phyloP scores from a whole-genome alignment of 768 basidiomycete genomes.

The Clathrus columnatus region DNA sequence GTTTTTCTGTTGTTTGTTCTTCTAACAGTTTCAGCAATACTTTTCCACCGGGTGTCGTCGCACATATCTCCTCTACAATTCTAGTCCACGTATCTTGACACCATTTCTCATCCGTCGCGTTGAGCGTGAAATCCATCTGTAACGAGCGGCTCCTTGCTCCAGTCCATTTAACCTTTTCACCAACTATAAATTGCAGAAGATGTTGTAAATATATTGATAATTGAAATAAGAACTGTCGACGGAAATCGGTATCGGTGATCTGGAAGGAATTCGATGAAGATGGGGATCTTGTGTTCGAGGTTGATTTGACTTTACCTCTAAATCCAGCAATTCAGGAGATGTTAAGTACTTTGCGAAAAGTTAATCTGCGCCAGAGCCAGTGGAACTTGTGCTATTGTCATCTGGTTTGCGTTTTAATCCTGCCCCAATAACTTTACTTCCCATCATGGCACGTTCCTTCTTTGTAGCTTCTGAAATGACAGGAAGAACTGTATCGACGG shows the following conservation, averaged over 20 bases:
- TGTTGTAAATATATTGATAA: slow-evolving; percentile 69
- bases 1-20: slow-evolving; percentile 41
- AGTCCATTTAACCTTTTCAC: slow-evolving; percentile 51
- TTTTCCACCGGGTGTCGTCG: slow-evolving; percentile 68
- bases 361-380: slow-evolving; percentile 48
- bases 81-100: slow-evolving; percentile 61
- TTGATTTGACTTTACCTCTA: slow-evolving; percentile 50
- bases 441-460: slow-evolving; percentile 84
- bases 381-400: slow-evolving; percentile 39
- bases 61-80: slow-evolving; percentile 45
- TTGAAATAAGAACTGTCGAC: slow-evolving; percentile 88
- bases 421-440: slow-evolving; percentile 43
- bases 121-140: slow-evolving; percentile 76
- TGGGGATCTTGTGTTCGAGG: slow-evolving; percentile 1
- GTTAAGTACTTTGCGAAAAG: slow-evolving; percentile 91
- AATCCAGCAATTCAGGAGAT: slow-evolving; percentile 74
- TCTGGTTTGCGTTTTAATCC: slow-evolving; percentile 63
- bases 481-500: slow-evolving; percentile 64
- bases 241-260: slow-evolving; percentile 87
- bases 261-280: slow-evolving; percentile 23
- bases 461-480: slow-evolving; percentile 81
- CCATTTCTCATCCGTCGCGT: slow-evolving; percentile 62
- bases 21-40: slow-evolving; percentile 72
- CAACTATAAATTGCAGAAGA: slow-evolving; percentile 64
- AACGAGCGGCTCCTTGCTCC: slow-evolving; percentile 66